These are phyloP conservation scores for Trypanosoma vivax DNA, from an alignment of 208 protist genomes.

Conservation along the genomic window DNA sequence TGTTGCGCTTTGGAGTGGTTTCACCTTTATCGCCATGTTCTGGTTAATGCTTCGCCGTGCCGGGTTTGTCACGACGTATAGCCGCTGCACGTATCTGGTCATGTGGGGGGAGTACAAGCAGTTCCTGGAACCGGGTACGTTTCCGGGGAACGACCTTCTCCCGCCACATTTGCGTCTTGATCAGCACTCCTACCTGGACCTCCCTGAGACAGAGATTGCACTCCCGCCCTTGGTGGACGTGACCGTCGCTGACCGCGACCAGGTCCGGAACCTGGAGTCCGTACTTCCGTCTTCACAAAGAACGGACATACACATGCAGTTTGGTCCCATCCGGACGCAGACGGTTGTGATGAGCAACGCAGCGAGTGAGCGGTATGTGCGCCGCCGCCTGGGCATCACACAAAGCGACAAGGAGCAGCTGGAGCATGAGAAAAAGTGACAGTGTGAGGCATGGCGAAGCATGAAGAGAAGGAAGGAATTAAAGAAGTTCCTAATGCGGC, in stretches of 20 bases:
- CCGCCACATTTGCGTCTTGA: conserved; percentile 81
- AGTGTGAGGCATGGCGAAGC: neutral
- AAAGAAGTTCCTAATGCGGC: neutral
- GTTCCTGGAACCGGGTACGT: conserved; percentile 61
- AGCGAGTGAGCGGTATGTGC: conserved; percentile 73
- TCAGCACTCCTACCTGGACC: conserved; percentile 65
- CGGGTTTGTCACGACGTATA: conserved; percentile 81
- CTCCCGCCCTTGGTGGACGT: conserved; percentile 73
- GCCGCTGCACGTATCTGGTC: conserved; percentile 63
- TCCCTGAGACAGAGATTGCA: conserved; percentile 68
- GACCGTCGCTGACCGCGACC: conserved; percentile 40
- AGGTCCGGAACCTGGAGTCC: conserved; percentile 47
- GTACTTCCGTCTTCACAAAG: conserved; percentile 54
- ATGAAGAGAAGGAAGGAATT: neutral
- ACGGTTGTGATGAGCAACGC: conserved; percentile 68
- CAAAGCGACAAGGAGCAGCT: conserved; percentile 26
- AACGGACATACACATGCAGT: conserved; percentile 61
- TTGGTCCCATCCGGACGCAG: conserved; percentile 65
- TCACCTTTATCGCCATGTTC: conserved; percentile 57
- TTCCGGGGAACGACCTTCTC: conserved; percentile 60
- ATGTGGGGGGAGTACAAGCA: conserved; percentile 85
- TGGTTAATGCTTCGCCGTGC: conserved; percentile 73
- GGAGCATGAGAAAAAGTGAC: conserved; percentile 12
- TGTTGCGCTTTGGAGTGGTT: conserved; percentile 54
- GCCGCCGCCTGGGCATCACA: conserved; percentile 53